These are phyloP conservation scores for Rhizopogon vesiculosus DNA, from an alignment of 768 basidiomycete species.

Conservation along the genomic window DNA sequence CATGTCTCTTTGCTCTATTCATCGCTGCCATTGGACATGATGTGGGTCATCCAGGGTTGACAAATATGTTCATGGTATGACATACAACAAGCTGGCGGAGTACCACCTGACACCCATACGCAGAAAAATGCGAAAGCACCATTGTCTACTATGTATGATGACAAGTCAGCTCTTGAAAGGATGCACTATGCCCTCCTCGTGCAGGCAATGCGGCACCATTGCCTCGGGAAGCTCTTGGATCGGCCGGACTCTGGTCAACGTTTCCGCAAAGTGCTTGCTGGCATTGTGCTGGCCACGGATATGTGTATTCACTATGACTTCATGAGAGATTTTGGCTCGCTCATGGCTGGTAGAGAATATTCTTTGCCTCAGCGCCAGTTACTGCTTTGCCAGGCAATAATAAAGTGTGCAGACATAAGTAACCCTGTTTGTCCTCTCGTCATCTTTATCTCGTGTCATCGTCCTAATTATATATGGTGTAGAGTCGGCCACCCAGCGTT, in stretches of 20 bases:
- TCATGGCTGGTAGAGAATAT: constrained; percentile 38
- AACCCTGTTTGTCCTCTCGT: constrained; percentile 72
- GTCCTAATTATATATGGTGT: constrained; percentile 4
- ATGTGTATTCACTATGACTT: constrained; percentile 89
- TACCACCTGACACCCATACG: constrained; percentile 4
- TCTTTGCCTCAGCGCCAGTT: constrained; percentile 49
- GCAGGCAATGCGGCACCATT: constrained; percentile 75
- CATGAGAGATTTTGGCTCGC: constrained; percentile 59
- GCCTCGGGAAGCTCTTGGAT: constrained; percentile 65
- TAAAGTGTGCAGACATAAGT: constrained; percentile 98
- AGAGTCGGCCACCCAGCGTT: constrained; percentile 92
- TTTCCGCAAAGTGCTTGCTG: constrained; percentile 72
- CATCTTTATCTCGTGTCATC: not conserved
- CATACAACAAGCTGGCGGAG: not conserved
- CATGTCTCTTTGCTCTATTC: constrained; percentile 80
- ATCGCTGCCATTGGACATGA: constrained; percentile 97
- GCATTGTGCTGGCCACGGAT: constrained; percentile 88
- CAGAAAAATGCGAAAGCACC: constrained; percentile 95
- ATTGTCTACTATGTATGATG: constrained; percentile 82
- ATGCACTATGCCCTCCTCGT: constrained; percentile 86
- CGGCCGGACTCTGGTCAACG: constrained; percentile 37
- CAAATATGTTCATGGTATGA: constrained; percentile 90
- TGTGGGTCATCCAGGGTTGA: constrained; percentile 93
- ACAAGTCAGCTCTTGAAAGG: constrained; percentile 86
- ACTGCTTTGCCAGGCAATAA: constrained; percentile 81